Percentiles rank a stretch among this genome's conserved stretches.
Conservation (phyloP, 2,329 filamentous ascomycete genomes). For the Colletotrichum echinochloae region DNA sequence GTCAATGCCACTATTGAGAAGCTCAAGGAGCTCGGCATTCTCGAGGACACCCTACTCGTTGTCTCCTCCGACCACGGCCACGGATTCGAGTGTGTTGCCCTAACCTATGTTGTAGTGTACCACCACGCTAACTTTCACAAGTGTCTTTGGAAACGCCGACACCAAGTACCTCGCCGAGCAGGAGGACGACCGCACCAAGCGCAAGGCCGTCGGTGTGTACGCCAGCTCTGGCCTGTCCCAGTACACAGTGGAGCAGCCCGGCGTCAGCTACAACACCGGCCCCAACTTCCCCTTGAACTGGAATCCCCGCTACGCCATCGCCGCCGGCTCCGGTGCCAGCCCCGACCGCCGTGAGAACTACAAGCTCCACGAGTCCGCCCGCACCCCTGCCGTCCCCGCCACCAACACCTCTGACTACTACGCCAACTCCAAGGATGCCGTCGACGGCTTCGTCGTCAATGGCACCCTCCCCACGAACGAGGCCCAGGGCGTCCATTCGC, state of each 20-base stretch:
- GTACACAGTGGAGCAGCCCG: constrained; percentile 71
- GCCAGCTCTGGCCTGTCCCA: constrained; percentile 79
- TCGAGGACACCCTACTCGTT: constrained; percentile 82
- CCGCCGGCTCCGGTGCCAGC: constrained; percentile 76
- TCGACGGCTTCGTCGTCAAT: constrained; percentile 78
- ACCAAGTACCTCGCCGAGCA: constrained; percentile 80
- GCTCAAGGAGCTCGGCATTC: constrained; percentile 72
- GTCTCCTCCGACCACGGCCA: constrained; percentile 92
- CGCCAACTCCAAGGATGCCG: constrained; percentile 75
- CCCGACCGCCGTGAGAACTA: constrained; percentile 85
- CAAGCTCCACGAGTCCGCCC: constrained; percentile 74
- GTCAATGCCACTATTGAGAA: constrained; percentile 79
- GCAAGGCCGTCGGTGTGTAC: constrained; percentile 80
- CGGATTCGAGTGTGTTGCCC: constrained; percentile 74
- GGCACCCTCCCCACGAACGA: constrained; percentile 76
- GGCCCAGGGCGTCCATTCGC: constrained; percentile 77
- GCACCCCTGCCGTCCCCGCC: constrained; percentile 64
- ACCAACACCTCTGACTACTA: constrained; percentile 69
- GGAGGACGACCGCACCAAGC: constrained; percentile 76
- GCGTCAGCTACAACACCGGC: constrained; percentile 77
- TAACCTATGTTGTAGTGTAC: background rate
- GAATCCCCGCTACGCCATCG: constrained; percentile 86
- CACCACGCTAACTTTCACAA: constrained; percentile 28
- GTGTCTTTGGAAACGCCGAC: constrained; percentile 83
- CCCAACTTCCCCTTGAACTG: constrained; percentile 85